Evolutionary conservation across 257 asterid species (phyloP), one percentile per base, ranked within the genome.

Genomic region (Salvia hispanica): DNA sequence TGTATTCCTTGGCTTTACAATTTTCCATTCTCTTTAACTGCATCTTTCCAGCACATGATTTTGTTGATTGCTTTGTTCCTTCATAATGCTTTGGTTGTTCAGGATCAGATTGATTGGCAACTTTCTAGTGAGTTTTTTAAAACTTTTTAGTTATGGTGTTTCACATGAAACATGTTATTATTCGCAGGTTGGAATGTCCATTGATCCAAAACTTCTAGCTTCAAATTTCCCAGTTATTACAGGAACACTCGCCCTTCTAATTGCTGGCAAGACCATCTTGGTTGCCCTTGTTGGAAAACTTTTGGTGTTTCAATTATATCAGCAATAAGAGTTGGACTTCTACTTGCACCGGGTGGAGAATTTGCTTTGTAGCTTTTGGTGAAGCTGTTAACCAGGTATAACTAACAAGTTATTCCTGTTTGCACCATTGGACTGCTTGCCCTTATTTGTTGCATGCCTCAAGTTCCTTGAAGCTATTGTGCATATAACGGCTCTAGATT

Each of bases 341-440:
- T 94, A 48, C 99, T 94, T 74, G 99, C 99, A 72, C 99, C 99
- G 1, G 99, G 99, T 63, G 99, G 99, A 69, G 99, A 94, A 71
- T 94, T 94, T 79, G 99, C 97, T 36, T 94, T 69, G 99, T 94
- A 65, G 99, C 99, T 62, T 94, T 94, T 83, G 99, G 99, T 74
- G 99, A 94, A 83, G 99, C 99, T 72, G 99, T 91, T 77, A 94
- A 88, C 73, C 99, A 94, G 99, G 99, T 94, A 61, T 57, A 36
- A 51, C 61, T 44, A 58, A 69, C 62, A 43, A 50, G 66, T 59
- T 62, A 57, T 65, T 42, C 56, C 62, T 73, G 55, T 62, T 77
- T 44, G 52, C 48, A 28, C 69, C 58, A 54, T 69, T 71, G 58
- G 50, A n/a, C 52, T 69, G 46, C 51, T 68, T 72, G 12, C 46